A percentile compares a stretch with the other conserved stretches of the same genome.
phyloP scores from a whole-genome alignment of 805 yeast species.

The Suhomyces sp. region DNA sequence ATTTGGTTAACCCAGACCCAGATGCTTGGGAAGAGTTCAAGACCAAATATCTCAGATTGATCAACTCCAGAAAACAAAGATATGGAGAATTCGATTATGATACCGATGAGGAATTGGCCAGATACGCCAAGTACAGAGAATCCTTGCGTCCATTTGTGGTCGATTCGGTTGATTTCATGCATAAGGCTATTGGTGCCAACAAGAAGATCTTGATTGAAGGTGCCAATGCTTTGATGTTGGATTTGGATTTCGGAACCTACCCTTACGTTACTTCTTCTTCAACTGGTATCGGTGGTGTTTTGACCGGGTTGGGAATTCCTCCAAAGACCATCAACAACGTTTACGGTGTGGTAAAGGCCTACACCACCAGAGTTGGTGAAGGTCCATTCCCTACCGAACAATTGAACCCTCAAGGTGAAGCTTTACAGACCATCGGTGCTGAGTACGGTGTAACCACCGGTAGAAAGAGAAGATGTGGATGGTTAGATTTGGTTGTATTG shows the following conservation, averaged over 20 bases:
- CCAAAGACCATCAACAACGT: slow-evolving; percentile 77
- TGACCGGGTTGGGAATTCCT: slow-evolving; percentile 96
- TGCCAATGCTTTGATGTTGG: slow-evolving; percentile 97
- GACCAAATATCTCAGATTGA: slow-evolving; percentile 69
- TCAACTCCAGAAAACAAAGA: slow-evolving; percentile 80
- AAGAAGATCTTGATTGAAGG: slow-evolving; percentile 95
- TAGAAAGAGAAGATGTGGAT: slow-evolving; percentile 98
- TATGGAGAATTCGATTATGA: slow-evolving; percentile 93
- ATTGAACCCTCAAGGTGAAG: slow-evolving; percentile 81
- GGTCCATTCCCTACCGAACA: slow-evolving; percentile 99
- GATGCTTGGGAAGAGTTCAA: slow-evolving; percentile 93
- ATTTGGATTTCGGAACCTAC: slow-evolving; percentile 96
- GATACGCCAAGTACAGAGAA: slow-evolving; percentile 73
- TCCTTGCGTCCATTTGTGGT: slow-evolving; percentile 85
- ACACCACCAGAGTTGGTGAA: slow-evolving; percentile 98
- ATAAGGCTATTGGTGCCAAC: slow-evolving; percentile 67
- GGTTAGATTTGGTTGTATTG: slow-evolving; percentile 95
- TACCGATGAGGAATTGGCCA: slow-evolving; percentile 71
- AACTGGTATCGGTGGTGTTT: slow-evolving; percentile 97
- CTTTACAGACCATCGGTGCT: slow-evolving; percentile 87
- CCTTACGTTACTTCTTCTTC: slow-evolving; percentile 95
- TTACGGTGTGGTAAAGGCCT: slow-evolving; percentile 97
- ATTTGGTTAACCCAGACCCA: slow-evolving; percentile 83
- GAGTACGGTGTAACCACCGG: slow-evolving; percentile 99
- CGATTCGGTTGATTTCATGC: slow-evolving; percentile 85